Base-by-base conservation (phyloP, 805 yeast genomes). In the Ogataea pilisensis region DNA sequence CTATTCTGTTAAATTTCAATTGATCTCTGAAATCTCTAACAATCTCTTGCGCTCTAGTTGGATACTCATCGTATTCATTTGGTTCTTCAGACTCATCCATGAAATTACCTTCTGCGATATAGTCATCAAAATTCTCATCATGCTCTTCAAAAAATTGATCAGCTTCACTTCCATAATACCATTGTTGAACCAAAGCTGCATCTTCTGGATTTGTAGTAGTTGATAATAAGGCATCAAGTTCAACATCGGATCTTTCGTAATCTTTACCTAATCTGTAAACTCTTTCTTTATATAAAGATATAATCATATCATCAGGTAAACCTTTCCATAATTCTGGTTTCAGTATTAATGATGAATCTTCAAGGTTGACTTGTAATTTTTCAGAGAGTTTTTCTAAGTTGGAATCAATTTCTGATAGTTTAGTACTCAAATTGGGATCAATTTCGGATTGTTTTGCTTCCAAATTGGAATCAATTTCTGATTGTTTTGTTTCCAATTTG, bases 1-100 rank as follows among this genome's bases (percentile, higher is more conserved):
- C 87, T 33, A 87, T 71, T 53, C 97, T 75, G 56, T 82, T 82
- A 54, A 82, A 79, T 48, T 84, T 78, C 51, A 95, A 80, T 51
- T 77, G 80, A 49, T 78, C 82, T 57, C 97, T 76, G 54, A 80
- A 85, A 49, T 78, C 82, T 41, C 78, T 76, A 26, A 82, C 74
- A 45, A 76, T 74, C 53, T 83, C 81, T 52, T 83, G 95, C 18
- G 93, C 95, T 12, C 68, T 66, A 4, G 82, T 69, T 20, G 88
- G 82, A 47, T 79, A 68, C 54, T 82, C 89, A 55, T 81, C 87
- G 52, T 67, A 78, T 53, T 72, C 70, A 50, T 72, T 76, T n/a
- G 71, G 66, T 42, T 60, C 64, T 32, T 44, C 47, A 13, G 45
- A 39, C 20, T 55, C 61, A 34, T 55, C 57, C 55, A 58, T 49